Conservation (phyloP, 2,329 filamentous ascomycete species). For the Aspergillus pseudoglaucus region DNA sequence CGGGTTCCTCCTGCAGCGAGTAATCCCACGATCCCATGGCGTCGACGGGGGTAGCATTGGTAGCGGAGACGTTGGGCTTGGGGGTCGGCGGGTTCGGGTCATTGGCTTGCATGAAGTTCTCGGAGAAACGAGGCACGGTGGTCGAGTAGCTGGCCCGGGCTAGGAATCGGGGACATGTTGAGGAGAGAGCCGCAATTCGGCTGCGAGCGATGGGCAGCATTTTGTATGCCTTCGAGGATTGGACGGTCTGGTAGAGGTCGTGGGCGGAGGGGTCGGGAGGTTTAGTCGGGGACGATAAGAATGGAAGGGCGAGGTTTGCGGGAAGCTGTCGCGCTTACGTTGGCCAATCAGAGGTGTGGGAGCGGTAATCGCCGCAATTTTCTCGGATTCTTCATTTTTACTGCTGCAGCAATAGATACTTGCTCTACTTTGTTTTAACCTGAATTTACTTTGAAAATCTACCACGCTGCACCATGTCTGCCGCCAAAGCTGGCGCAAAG, state of each 20-base stretch:
- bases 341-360: conserved; percentile 19
- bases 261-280: conserved; percentile 8
- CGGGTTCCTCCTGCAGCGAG: conserved; percentile 50
- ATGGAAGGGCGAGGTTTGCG: conserved; percentile 29
- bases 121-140: conserved; percentile 32
- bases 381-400: conserved; percentile 6
- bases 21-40: conserved; percentile 45
- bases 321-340: conserved; percentile 13
- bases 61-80: conserved; percentile 53
- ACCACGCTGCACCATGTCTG: conserved; percentile 21
- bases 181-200: conserved; percentile 42
- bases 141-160: conserved; percentile 39
- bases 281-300: conserved; percentile 2
- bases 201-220: conserved; percentile 42
- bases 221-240: conserved; percentile 11
- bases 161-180: conserved; percentile 26
- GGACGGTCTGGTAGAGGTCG: conserved; percentile 4
- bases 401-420: neutral
- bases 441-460: neutral
- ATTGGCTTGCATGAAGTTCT: conserved; percentile 47
- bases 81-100: conserved; percentile 49
- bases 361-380: conserved; percentile 10
- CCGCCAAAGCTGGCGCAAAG: conserved; percentile 45
- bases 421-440: neutral
- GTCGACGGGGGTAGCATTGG: conserved; percentile 52